phyloP scores from a whole-genome alignment of 352 stramenopile genomes.

The Phytophthora hibernalis region DNA sequence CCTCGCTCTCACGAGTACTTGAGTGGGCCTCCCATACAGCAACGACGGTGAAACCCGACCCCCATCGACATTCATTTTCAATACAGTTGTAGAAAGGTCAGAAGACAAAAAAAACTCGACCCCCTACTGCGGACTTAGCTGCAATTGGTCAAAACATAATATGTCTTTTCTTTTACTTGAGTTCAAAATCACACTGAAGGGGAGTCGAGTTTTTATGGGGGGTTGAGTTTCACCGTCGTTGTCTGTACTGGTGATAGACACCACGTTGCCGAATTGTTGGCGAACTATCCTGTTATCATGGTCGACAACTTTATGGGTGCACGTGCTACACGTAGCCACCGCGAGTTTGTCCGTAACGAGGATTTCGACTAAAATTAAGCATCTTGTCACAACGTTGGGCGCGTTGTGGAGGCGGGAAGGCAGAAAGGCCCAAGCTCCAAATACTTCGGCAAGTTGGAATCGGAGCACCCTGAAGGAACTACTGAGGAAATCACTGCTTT shows the following conservation, averaged over 20 bases:
- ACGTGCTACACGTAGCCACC: not conserved
- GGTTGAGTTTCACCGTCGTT: no score
- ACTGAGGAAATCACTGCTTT: conserved; percentile 4
- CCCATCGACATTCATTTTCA: no score
- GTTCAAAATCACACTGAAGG: no score
- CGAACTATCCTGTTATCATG: conserved; percentile 9
- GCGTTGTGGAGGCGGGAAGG: conserved; percentile 5
- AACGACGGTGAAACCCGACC: no score
- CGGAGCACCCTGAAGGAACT: conserved; percentile 1
- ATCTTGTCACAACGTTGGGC: conserved; percentile 1
- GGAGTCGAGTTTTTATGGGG: no score
- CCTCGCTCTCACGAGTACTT: not conserved
- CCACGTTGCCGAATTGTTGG: not conserved
- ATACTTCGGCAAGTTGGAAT: not conserved
- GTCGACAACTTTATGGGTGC: conserved; percentile 4
- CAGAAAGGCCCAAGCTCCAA: not conserved
- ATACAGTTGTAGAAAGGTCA: no score
- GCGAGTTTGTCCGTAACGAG: not conserved
- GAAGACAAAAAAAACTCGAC: no score
- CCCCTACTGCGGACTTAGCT: no score
- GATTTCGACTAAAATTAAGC: conserved; percentile 11
- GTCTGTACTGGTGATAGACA: no score
- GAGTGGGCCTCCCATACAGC: conserved; percentile 3
- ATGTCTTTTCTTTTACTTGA: no score
- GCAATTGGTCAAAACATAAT: no score